phyloP scores from a whole-genome alignment of 2,329 filamentous ascomycete species.

The Hypoxylon sp. region DNA sequence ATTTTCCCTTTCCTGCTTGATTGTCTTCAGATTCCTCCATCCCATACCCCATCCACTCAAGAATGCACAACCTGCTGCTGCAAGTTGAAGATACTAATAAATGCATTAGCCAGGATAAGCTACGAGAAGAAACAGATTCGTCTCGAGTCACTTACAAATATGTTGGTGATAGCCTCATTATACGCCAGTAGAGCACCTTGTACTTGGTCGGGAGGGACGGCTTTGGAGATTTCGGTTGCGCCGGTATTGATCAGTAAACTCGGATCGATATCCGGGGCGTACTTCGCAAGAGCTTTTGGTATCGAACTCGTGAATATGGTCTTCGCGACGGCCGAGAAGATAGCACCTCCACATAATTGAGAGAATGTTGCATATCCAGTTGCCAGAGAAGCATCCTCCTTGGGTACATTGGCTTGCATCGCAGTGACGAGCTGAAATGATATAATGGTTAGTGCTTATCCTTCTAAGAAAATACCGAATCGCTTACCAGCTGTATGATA shows the following conservation, averaged over 20 bases:
- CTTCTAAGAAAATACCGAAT: neutral
- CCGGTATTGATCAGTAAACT: slow-evolving; percentile 50
- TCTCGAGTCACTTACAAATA: slow-evolving; percentile 35
- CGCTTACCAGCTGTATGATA: slow-evolving; percentile 41
- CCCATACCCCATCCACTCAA: slow-evolving; percentile 39
- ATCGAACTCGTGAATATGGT: slow-evolving; percentile 62
- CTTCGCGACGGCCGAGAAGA: slow-evolving; percentile 60
- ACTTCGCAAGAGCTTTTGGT: slow-evolving; percentile 51
- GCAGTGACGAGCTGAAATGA: slow-evolving; percentile 38
- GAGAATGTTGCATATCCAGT: slow-evolving; percentile 56
- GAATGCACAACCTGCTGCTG: slow-evolving; percentile 36
- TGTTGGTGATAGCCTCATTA: slow-evolving; percentile 34
- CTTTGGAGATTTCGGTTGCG: slow-evolving; percentile 52
- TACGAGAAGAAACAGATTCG: neutral
- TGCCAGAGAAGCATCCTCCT: slow-evolving; percentile 38
- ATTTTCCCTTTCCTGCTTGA: slow-evolving; percentile 31
- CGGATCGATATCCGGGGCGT: slow-evolving; percentile 51
- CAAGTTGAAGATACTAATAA: slow-evolving; percentile 40
- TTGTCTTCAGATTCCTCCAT: slow-evolving; percentile 39
- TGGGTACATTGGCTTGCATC: slow-evolving; percentile 41
- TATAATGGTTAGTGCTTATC: slow-evolving; percentile 1
- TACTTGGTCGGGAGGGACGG: slow-evolving; percentile 48
- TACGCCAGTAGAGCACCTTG: slow-evolving; percentile 48
- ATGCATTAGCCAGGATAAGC: neutral
- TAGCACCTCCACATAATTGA: slow-evolving; percentile 59